phyloP scores from a whole-genome alignment of 2,329 filamentous ascomycete genomes.

The Achaetomium macrosporum region DNA sequence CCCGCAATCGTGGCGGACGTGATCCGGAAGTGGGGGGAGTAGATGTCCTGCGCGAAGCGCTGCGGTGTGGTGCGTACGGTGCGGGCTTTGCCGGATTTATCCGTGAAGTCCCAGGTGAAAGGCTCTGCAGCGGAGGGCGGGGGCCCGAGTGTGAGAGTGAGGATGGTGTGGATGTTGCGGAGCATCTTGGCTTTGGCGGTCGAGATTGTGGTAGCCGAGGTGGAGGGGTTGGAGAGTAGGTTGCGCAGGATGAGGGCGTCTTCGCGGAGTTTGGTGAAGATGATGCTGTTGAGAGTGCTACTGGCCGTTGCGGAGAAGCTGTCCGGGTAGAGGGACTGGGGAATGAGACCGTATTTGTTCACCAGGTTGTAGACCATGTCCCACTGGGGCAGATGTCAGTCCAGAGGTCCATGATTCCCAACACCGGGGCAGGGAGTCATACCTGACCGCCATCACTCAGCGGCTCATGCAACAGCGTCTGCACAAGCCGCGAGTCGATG shows the following conservation, averaged over 20 bases:
- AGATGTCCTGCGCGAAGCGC: constrained; percentile 65
- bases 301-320: constrained; percentile 42
- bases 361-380: constrained; percentile 88
- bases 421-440: background rate
- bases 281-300: constrained; percentile 38
- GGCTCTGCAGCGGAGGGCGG: constrained; percentile 59
- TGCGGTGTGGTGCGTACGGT: constrained; percentile 60
- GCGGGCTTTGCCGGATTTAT: constrained; percentile 59
- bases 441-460: constrained; percentile 65
- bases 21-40: constrained; percentile 50
- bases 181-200: constrained; percentile 67
- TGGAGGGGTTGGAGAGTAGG: constrained; percentile 38
- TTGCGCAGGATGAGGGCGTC: constrained; percentile 67
- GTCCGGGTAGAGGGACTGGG: constrained; percentile 75
- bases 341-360: constrained; percentile 81
- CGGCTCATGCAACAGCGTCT: constrained; percentile 60
- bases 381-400: constrained; percentile 52
- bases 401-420: too few relatives aligned
- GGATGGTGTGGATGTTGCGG: constrained; percentile 68
- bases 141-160: constrained; percentile 77
- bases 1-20: constrained; percentile 51
- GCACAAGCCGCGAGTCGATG: constrained; percentile 67
- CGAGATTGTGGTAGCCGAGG: constrained; percentile 29
- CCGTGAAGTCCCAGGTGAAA: constrained; percentile 76
- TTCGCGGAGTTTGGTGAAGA: constrained; percentile 84